These are phyloP conservation scores for Pseudohalonectria lignicola DNA, from an alignment of 2,329 filamentous ascomycete genomes.

Conservation along the genomic window DNA sequence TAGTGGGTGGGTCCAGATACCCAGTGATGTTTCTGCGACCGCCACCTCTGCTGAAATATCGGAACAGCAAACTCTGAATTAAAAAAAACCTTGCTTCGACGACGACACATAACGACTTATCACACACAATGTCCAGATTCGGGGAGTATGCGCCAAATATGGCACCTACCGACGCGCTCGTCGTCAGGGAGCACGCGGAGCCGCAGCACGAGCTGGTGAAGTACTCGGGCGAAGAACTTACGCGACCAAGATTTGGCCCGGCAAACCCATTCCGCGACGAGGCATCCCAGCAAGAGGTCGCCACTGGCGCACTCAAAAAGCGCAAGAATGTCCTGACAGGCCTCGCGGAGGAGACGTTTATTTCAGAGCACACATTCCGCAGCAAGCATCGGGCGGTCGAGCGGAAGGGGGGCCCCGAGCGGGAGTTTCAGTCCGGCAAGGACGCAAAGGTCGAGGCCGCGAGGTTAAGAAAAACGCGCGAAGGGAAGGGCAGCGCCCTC, in stretches of 20 bases:
- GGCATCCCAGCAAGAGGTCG: conserved; percentile 16
- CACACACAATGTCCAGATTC: conserved; percentile 42
- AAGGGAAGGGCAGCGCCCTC: conserved; percentile 73
- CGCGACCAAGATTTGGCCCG: conserved; percentile 55
- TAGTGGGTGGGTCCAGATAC: no score
- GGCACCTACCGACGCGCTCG: conserved; percentile 51
- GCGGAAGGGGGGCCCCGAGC: conserved; percentile 45
- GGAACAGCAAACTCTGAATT: background rate
- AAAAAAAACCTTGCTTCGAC: background rate
- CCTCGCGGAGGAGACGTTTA: conserved; percentile 73
- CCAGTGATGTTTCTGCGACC: no score
- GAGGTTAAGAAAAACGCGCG: conserved; percentile 59
- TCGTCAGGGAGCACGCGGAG: conserved; percentile 42
- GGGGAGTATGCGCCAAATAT: conserved; percentile 56
- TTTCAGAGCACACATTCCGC: conserved; percentile 86
- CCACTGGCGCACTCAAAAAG: conserved; percentile 40
- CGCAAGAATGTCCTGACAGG: conserved; percentile 79
- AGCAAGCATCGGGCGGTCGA: conserved; percentile 78
- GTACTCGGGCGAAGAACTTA: conserved; percentile 63
- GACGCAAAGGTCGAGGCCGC: conserved; percentile 62
- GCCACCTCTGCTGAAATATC: background rate
- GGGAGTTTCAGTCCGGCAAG: conserved; percentile 41
- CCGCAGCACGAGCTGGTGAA: conserved; percentile 50
- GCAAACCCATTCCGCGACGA: conserved; percentile 65
- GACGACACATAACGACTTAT: background rate